phyloP scores from a whole-genome alignment of 2,329 filamentous ascomycete genomes.

The Hymenoscyphus occultus region DNA sequence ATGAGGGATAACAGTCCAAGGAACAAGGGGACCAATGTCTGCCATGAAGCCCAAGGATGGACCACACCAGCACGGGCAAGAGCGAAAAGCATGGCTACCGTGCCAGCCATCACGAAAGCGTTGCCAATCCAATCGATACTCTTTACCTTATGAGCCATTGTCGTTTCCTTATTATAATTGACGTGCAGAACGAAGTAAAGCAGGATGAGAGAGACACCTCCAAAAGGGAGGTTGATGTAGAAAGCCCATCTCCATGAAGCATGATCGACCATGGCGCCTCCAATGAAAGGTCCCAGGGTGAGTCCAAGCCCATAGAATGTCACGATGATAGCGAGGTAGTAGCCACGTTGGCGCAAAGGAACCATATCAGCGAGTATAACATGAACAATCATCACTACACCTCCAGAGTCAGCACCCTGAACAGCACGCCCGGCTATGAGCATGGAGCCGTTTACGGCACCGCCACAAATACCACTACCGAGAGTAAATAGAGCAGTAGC shows the following conservation, averaged over 20 bases:
- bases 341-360: not conserved
- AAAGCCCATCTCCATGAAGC: slow-evolving; percentile 41
- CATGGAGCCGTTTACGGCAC: slow-evolving; percentile 42
- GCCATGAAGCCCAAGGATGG: slow-evolving; percentile 13
- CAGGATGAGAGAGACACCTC: slow-evolving; percentile 10
- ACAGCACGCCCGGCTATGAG: slow-evolving; percentile 50
- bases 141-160: not conserved
- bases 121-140: slow-evolving; percentile 47
- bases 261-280: slow-evolving; percentile 31
- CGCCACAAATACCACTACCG: slow-evolving; percentile 52
- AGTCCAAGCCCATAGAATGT: not conserved
- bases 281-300: slow-evolving; percentile 2
- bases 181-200: slow-evolving; percentile 13
- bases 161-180: slow-evolving; percentile 11
- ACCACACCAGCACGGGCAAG: slow-evolving; percentile 15
- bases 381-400: slow-evolving; percentile 6
- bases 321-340: slow-evolving; percentile 4
- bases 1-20: slow-evolving; percentile 27
- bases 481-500: slow-evolving; percentile 48
- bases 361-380: slow-evolving; percentile 8
- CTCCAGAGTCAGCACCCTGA: slow-evolving; percentile 40
- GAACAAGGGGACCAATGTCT: slow-evolving; percentile 36
- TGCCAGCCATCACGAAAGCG: slow-evolving; percentile 40
- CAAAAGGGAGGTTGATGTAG: slow-evolving; percentile 48
- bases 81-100: slow-evolving; percentile 42